Base-by-base conservation (phyloP, 1,284 basidiomycete genomes). In the Ustilago trichophora region DNA sequence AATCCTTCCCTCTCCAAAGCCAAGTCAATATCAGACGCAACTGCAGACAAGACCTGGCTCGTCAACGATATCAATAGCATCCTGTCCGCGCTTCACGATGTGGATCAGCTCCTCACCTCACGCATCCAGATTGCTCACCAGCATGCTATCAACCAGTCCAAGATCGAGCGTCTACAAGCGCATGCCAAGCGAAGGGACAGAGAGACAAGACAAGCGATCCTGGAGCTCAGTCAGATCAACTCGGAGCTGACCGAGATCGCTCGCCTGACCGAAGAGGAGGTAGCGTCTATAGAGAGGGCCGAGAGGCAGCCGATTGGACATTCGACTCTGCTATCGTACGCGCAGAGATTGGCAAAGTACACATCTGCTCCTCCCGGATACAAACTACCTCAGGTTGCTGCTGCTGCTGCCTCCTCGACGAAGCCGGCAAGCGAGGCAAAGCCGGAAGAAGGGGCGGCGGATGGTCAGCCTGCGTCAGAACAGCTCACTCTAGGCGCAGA, bases 291-390 rank as follows among this genome's bases (percentile, higher is more conserved):
- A 25, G 46, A 62, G 16, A 44, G 47, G 3, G 74, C 72, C 9
- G 68, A 73, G n/a, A 49, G 45, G 19, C 35, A 42, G 42, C 72
- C 68, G 2, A 33, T 73, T 15, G 47, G 45, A 9, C 53, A 64
- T 34, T 11, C 45, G 9, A 64, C 63, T 7, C 24, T 76, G 13
- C 43, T 76, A 3, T 35, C 54, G 3, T 76, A 76, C 33, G 74
- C 74, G 3, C 74, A 76, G 40, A 48, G 72, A 3, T 37, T 76
- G 18, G 56, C 74, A 6, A 52, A 53, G 13, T 76, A 74, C 27
- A 76, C 74, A 0, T 69, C 68, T 9, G 74, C 74, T 18, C 74
- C 74, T 6, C 72, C 67, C 1, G 74, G 74, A 2, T 74, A 72
- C 51, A 58, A 56, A 31, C 42, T 76, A 11, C 67, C 67, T 5